phyloP scores from a whole-genome alignment of 352 stramenopile species.

The Globisporangium lucens region DNA sequence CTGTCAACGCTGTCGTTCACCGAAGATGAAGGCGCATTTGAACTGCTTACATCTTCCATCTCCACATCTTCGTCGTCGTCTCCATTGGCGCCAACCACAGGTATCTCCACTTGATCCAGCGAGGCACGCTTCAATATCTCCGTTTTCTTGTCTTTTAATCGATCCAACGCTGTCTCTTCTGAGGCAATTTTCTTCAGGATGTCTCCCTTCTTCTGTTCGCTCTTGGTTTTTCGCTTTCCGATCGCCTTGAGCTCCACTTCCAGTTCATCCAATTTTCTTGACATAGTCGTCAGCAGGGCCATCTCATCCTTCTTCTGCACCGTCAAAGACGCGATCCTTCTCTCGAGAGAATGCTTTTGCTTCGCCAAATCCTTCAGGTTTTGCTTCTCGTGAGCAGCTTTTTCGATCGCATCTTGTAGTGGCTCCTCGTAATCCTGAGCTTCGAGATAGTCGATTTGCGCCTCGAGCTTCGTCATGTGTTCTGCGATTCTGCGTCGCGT shows the following conservation, averaged over 20 bases:
- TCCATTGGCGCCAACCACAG: constrained; percentile 29
- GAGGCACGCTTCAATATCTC: constrained; percentile 94
- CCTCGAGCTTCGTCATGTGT: constrained; percentile 80
- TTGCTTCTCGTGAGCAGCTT: constrained; percentile 39
- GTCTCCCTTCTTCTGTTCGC: constrained; percentile 55
- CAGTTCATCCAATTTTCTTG: constrained; percentile 43
- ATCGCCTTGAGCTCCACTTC: constrained; percentile 66
- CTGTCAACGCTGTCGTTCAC: constrained; percentile 26
- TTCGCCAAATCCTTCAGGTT: constrained; percentile 51
- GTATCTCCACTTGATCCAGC: constrained; percentile 94
- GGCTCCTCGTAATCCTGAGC: constrained; percentile 62
- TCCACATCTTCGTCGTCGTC: constrained; percentile 49
- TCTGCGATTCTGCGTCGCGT: constrained; percentile 70
- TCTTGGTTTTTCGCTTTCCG: constrained; percentile 56
- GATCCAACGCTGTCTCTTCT: constrained; percentile 90
- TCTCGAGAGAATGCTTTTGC: constrained; percentile 47
- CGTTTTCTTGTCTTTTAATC: constrained; percentile 91
- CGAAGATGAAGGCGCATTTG: neutral
- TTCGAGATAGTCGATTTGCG: constrained; percentile 69
- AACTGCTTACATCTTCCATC: constrained; percentile 43
- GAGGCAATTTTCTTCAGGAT: constrained; percentile 83
- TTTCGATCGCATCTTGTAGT: constrained; percentile 45
- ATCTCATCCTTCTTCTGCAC: constrained; percentile 78
- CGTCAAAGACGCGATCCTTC: constrained; percentile 48
- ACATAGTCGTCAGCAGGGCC: constrained; percentile 24